Evolutionary conservation across 2,329 filamentous ascomycete genomes (phyloP), one percentile per base, ranked within the genome.

Genomic region (Hymenoscyphus fructigenus): DNA sequence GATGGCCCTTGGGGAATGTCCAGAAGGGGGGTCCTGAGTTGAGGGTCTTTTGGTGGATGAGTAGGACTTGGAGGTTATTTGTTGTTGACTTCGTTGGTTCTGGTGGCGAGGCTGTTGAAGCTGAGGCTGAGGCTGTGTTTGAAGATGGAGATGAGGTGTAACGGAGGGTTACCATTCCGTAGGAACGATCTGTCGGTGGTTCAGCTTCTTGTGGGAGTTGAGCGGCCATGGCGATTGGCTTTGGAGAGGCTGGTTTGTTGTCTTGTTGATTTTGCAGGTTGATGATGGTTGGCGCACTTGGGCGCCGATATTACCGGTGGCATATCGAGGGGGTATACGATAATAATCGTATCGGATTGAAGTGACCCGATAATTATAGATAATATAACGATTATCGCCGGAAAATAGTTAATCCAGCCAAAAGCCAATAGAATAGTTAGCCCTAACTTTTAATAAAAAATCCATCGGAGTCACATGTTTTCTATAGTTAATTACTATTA

Each of bases 1-100:
- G 50, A 10, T 71, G 67, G 1, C 67, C 68, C 60, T 71, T 71
- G 15, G 69, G 68, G 34, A 71, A 66, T 23, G 55, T 58, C 68
- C 69, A 71, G 61, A 61, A 69, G 15, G 62, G 34, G 23, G 60
- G 38, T n/a, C 17, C 15, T 15, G 55, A 50, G 32, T 20, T 32
- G 17, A 59, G 29, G 9, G 68, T 67, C 34, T 62, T 67, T 59
- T 69, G 67, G 2, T 58, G 55, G 57, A 70, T 69, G 60, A 70
- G 66, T 26, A 70, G 66, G 55, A 69, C 44, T 62, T 69, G 56
- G 5, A 66, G 65, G 20, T 65, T 71, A 10, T 1, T n/a, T n/a
- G 3, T 44, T n/a, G 34, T 50, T 17, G 63, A 61, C 28, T 23
- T 5, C 2, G 32, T 14, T 41, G 34, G 17, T 5, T 23, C 17